These are phyloP conservation scores for Aspergillus bridgeri DNA, from an alignment of 495 filamentous ascomycete genomes.

Conservation along the genomic window DNA sequence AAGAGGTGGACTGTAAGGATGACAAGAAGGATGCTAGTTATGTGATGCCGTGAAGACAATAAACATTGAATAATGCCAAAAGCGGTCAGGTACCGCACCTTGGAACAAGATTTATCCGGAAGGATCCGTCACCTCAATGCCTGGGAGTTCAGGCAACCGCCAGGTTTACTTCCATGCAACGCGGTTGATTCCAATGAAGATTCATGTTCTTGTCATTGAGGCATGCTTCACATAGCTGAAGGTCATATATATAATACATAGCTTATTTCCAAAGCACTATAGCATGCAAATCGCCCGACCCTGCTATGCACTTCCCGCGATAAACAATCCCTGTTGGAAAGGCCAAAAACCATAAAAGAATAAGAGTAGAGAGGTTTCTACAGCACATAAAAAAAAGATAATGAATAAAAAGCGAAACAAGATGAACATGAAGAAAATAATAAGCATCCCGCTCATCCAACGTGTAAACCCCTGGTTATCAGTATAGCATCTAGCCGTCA, in stretches of 20 bases:
- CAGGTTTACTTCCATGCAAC: not conserved
- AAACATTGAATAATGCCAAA: conserved; percentile 1
- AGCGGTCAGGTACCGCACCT: not conserved
- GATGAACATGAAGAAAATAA: not conserved
- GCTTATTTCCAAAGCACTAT: conserved; percentile 12
- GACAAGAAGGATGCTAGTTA: not conserved
- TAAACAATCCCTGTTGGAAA: conserved; percentile 1
- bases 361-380: conserved; percentile 43
- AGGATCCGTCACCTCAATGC: not conserved
- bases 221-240: conserved; percentile 23
- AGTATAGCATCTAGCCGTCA: conserved; percentile 36
- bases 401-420: conserved; percentile 7
- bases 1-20: not conserved
- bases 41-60: not conserved
- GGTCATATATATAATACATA: conserved; percentile 34
- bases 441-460: conserved; percentile 31
- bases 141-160: not conserved
- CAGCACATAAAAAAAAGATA: conserved; percentile 21
- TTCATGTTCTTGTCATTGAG: conserved; percentile 18
- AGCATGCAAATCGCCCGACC: conserved; percentile 26
- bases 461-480: conserved; percentile 24
- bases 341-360: not conserved
- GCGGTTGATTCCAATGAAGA: not conserved
- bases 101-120: conserved; percentile 2
- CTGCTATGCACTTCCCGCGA: conserved; percentile 36